Evolutionary conservation across 495 filamentous ascomycete species (phyloP).

Genomic region (Tuber aestivum): DNA sequence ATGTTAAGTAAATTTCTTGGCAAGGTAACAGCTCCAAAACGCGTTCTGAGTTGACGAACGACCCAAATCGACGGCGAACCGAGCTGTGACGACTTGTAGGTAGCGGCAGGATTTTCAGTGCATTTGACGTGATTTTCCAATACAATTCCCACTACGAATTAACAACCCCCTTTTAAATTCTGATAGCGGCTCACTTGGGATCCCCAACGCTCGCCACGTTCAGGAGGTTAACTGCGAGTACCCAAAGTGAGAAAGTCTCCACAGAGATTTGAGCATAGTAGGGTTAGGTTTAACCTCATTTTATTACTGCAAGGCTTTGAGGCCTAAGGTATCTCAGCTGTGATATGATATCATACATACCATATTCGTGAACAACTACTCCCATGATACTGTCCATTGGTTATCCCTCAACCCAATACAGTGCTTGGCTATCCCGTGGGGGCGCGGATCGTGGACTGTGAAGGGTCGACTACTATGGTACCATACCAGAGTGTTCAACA

Average conservation of each 20-base stretch:
- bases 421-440: not conserved
- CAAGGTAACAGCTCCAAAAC: no score
- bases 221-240: not conserved
- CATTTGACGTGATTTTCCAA: not conserved
- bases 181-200: not conserved
- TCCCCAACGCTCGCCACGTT: not conserved
- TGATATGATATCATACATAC: no score
- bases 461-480: no score
- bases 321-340: not conserved
- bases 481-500: no score
- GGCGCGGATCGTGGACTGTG: no score
- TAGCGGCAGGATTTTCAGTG: no score
- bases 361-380: not conserved
- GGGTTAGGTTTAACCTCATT: not conserved
- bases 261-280: not conserved
- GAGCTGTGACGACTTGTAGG: no score
- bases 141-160: not conserved
- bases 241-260: not conserved
- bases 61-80: no score
- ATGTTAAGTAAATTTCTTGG: no score
- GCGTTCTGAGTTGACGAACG: no score
- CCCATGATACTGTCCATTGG: not conserved
- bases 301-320: not conserved
- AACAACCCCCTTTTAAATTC: not conserved
- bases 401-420: not conserved